These are phyloP conservation scores for Suillus americanus DNA, from an alignment of 768 basidiomycete genomes.

Conservation along the genomic window DNA sequence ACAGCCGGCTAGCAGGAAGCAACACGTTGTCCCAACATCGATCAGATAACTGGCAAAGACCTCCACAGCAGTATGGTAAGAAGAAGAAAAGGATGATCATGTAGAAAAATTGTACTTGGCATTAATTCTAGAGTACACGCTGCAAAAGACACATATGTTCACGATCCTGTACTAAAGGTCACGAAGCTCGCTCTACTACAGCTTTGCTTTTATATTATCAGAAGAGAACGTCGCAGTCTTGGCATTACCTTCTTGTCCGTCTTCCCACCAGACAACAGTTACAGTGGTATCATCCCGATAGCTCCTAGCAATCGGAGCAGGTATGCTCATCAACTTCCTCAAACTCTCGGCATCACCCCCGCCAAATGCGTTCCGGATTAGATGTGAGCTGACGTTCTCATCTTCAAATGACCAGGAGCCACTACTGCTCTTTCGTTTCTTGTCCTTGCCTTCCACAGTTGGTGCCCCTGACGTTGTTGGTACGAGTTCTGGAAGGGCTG, in stretches of 20 bases:
- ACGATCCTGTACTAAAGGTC: constrained; percentile 1
- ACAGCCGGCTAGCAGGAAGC: constrained; percentile 30
- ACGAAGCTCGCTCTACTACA: constrained; percentile 34
- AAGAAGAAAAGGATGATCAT: constrained; percentile 36
- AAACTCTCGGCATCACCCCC: constrained; percentile 66
- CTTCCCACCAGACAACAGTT: constrained; percentile 85
- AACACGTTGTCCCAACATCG: constrained; percentile 31
- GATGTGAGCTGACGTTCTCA: constrained; percentile 74
- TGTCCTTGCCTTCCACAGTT: constrained; percentile 66
- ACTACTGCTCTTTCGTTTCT: constrained; percentile 32
- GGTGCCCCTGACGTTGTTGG: constrained; percentile 51
- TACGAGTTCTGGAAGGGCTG: constrained; percentile 53
- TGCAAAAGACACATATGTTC: constrained; percentile 1
- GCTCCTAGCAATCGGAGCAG: constrained; percentile 73
- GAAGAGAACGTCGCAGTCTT: constrained; percentile 32
- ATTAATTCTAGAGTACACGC: neutral
- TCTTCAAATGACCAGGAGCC: constrained; percentile 80
- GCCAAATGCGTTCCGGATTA: constrained; percentile 92
- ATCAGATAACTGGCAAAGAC: constrained; percentile 22
- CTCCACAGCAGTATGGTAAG: constrained; percentile 28
- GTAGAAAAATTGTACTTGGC: constrained; percentile 24
- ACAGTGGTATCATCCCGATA: constrained; percentile 86
- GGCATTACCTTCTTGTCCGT: constrained; percentile 47
- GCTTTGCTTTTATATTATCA: constrained; percentile 44
- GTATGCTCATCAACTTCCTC: constrained; percentile 71